Evolutionary conservation across 352 stramenopile genomes (phyloP).

Genomic region (Blastocystis sp.): DNA sequence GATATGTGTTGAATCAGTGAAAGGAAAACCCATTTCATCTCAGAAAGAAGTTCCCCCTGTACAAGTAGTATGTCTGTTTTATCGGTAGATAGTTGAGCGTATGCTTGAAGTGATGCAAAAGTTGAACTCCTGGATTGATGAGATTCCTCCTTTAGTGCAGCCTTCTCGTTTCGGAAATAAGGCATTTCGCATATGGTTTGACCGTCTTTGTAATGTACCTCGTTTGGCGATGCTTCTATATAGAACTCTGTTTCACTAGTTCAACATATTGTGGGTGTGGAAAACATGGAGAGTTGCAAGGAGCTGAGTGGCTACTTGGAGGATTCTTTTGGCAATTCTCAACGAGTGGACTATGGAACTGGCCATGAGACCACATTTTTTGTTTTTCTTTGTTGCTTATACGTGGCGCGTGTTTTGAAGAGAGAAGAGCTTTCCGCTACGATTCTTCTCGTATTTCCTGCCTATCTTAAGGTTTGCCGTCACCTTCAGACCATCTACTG

Average conservation of each 20-base stretch:
- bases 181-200: slow-evolving; percentile 81
- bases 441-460: slow-evolving; percentile 77
- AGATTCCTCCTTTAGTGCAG: slow-evolving; percentile 83
- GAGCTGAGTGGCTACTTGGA: slow-evolving; percentile 88
- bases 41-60: background rate
- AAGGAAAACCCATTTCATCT: slow-evolving; percentile 26
- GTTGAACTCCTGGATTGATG: slow-evolving; percentile 79
- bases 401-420: slow-evolving; percentile 63
- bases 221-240: background rate
- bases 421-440: slow-evolving; percentile 64
- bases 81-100: slow-evolving; percentile 6
- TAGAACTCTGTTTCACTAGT: slow-evolving; percentile 47
- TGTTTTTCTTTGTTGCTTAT: slow-evolving; percentile 76
- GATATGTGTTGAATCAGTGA: slow-evolving; percentile 29
- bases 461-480: slow-evolving; percentile 87
- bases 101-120: slow-evolving; percentile 65
- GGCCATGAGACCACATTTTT: slow-evolving; percentile 95
- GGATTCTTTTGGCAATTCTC: slow-evolving; percentile 89
- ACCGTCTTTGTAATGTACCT: slow-evolving; percentile 72
- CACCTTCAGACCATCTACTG: slow-evolving; percentile 86
- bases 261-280: background rate
- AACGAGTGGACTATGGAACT: slow-evolving; percentile 95
- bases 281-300: slow-evolving; percentile 37
- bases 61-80: background rate
- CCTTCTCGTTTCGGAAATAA: slow-evolving; percentile 90